Evolutionary conservation across 345 rosid species (phyloP), one percentile per base, ranked within the genome.

Genomic region (Nasturtium officinale): DNA sequence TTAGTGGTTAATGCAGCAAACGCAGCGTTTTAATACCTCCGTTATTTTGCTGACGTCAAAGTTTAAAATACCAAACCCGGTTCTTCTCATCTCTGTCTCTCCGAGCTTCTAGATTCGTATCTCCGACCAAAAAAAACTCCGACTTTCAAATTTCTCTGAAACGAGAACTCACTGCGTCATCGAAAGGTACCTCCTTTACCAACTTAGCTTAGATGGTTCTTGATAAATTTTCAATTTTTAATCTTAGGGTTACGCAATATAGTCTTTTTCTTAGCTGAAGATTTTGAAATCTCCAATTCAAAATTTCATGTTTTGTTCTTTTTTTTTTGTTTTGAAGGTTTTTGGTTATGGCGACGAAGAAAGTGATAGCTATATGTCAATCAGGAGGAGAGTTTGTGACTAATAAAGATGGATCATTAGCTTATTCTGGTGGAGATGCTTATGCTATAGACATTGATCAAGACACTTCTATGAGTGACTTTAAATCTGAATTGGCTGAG

Each of bases 281-380:
- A 69, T 32, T 29, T 43, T 43, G 45, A n/a, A 12, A 42, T 11
- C 15, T 21, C 55, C 21, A 30, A 37, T 40, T 40, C 6, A 26
- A 61, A 43, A 15, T 30, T 65, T 33, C 9, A 6, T 18, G 9
- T 37, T 38, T 59, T 7, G 10, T 59, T 26, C 26, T n/a, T n/a
- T n/a, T n/a, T n/a, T n/a, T 37, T 38, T 59, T 7, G 10, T 59
- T 26, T 17, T n/a, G 7, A 72, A 62, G 69, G 61, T 51, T 18
- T 17, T 38, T 38, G 85, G 81, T 56, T 51, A 89, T 90, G 98
- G 87, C 87, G 61, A 69, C 82, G 40, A 87, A 84, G 81, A 92
- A 90, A 80, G 72, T 92, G 40, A 92, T 92, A 79, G 98, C 96
- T 17, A 92, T 92, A 76, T 92, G 98, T 75, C 96, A 92, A 55